phyloP scores from a whole-genome alignment of 176 grass and related monocot genomes.

The Oryza nivara region DNA sequence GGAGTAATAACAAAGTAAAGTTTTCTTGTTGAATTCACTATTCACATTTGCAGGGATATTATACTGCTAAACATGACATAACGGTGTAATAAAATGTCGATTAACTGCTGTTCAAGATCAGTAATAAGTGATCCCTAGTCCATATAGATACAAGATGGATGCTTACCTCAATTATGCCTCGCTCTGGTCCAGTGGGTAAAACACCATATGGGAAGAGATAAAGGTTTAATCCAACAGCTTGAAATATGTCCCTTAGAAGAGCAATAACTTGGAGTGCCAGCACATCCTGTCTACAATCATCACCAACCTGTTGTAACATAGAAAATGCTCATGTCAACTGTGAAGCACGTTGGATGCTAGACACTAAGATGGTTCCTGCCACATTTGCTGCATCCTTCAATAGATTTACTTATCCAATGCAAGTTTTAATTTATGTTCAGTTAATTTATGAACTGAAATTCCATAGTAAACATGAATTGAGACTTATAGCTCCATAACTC shows the following conservation, averaged over 20 bases:
- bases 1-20: not conserved
- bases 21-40: constrained; percentile 13
- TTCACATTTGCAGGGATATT: constrained; percentile 20
- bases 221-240: constrained; percentile 88
- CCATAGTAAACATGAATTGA: constrained; percentile 22
- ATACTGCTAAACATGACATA: constrained; percentile 1
- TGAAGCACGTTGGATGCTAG: constrained; percentile 18
- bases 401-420: constrained; percentile 5
- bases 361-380: constrained; percentile 14
- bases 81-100: not conserved
- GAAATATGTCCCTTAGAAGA: constrained; percentile 88
- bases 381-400: not conserved
- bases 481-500: constrained; percentile 21
- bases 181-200: constrained; percentile 83
- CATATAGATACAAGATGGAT: constrained; percentile 11
- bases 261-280: constrained; percentile 97
- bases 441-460: constrained; percentile 19
- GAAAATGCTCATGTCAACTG: constrained; percentile 37
- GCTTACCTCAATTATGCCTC: constrained; percentile 96
- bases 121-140: constrained; percentile 7
- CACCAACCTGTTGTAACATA: constrained; percentile 81
- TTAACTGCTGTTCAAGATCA: constrained; percentile 17
- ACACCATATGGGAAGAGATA: constrained; percentile 98
- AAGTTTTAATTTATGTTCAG: not conserved
- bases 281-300: constrained; percentile 99